These are phyloP conservation scores for Pythium coloratum DNA, from an alignment of 352 stramenopile species.

Conservation along the genomic window DNA sequence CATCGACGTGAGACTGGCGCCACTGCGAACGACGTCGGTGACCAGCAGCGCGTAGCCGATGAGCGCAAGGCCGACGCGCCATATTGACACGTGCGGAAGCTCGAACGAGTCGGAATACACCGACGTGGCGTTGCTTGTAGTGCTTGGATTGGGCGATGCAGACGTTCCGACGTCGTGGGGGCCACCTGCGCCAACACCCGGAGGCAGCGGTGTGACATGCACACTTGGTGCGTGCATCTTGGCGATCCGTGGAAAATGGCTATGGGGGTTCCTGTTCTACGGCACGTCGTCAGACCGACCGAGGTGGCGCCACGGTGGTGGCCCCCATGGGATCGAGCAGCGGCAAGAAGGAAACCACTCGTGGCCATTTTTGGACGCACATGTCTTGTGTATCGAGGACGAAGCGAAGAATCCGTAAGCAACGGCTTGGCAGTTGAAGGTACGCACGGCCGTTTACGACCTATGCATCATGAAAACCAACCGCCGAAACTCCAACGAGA, in stretches of 20 bases:
- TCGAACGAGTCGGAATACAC: conserved; percentile 25
- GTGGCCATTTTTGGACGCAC: background rate
- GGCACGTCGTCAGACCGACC: too few relatives aligned
- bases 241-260: background rate
- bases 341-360: background rate
- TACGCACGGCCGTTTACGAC: too few relatives aligned
- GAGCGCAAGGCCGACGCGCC: conserved; percentile 22
- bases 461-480: too few relatives aligned
- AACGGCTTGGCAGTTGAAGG: too few relatives aligned
- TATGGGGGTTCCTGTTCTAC: too few relatives aligned
- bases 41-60: conserved; percentile 28
- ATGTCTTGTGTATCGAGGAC: too few relatives aligned
- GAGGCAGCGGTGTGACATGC: conserved; percentile 7
- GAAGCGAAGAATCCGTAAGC: too few relatives aligned
- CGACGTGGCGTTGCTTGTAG: conserved; percentile 1
- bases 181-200: background rate
- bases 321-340: background rate
- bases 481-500: too few relatives aligned
- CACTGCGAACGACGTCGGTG: conserved; percentile 25
- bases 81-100: conserved; percentile 13
- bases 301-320: too few relatives aligned
- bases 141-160: background rate
- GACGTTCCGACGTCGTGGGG: background rate
- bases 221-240: conserved; percentile 6
- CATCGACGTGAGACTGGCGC: conserved; percentile 25